Evolutionary conservation across 2,329 filamentous ascomycete genomes (phyloP), one percentile per base, ranked within the genome.

Genomic region (Rutstroemia sp.): DNA sequence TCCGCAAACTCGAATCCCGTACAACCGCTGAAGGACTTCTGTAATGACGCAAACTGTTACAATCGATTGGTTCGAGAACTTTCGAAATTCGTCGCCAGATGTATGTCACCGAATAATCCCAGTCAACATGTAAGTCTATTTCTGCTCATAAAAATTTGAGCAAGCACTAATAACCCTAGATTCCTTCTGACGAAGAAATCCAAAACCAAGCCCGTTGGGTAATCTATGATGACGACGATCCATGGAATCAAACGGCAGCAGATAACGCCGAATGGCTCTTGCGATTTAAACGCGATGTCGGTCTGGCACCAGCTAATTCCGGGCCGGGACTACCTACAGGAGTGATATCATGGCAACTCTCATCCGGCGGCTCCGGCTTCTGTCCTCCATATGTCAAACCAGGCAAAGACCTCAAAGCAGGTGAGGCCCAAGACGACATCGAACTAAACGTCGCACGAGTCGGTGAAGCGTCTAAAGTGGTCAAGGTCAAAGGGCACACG

Each of bases 231-330:
- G 80, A 83, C 76, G 82, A 84, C 56, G 82, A 84, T 62, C 79
- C 80, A 2, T 84, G 81, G 78, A 84, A 85, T 65, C 78, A 82
- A 62, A 85, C 82, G 0, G 79, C 80, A 0, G 81, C 81, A 30
- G 82, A 85, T 64, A 84, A 85, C 60, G 75, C 73, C 0, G 81
- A 85, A 67, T 86, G 82, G 82, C 73, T 86, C 12, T 73, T 76
- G 56, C 76, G 81, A 46, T 84, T 86, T 71, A 85, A 86, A 68
- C 76, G 80, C 10, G 76, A 81, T 48, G 74, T 72, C 0, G 80
- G 80, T 17, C 77, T 85, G 30, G 67, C 78, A 2, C 70, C 72
- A 0, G 68, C 73, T n/a, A 69, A 72, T 4, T 69, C 72, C 4
- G 78, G 80, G 0, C 80, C 80, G 0, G 80, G 79, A 2, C 72